Evolutionary conservation across 2,329 filamentous ascomycete species (phyloP).

Genomic region (Xylariaceae sp.): DNA sequence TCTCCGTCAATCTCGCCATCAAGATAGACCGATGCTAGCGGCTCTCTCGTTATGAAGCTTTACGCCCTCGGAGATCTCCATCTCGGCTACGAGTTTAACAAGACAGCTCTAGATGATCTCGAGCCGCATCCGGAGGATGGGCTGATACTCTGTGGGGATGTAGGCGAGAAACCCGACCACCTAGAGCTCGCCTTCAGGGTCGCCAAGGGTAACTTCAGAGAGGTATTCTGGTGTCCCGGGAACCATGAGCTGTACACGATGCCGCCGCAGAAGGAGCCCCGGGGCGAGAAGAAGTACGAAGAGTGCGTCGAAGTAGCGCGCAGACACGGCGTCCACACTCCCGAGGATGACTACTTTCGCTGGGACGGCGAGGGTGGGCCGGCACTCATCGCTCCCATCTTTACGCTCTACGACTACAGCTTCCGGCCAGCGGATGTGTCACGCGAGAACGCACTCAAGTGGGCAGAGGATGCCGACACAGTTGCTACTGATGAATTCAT

Average conservation of each 20-base stretch:
- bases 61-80: conserved; percentile 49
- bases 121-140: conserved; percentile 45
- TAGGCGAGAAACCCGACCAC: conserved; percentile 47
- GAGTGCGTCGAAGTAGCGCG: conserved; percentile 61
- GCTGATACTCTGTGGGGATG: conserved; percentile 47
- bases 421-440: conserved; percentile 58
- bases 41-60: conserved; percentile 38
- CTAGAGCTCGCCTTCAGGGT: conserved; percentile 44
- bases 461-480: conserved; percentile 46
- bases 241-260: conserved; percentile 66
- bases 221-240: conserved; percentile 62
- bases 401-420: conserved; percentile 66
- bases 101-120: conserved; percentile 40
- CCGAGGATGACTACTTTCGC: conserved; percentile 60
- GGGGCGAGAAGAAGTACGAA: conserved; percentile 61
- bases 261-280: conserved; percentile 43
- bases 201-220: conserved; percentile 41
- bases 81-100: conserved; percentile 45
- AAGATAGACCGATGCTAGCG: background rate
- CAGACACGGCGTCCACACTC: conserved; percentile 58
- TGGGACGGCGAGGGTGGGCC: conserved; percentile 59
- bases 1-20: background rate
- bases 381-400: conserved; percentile 60
- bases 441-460: conserved; percentile 51
- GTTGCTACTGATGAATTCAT: conserved; percentile 48